Base-by-base conservation (phyloP, 2,329 filamentous ascomycete genomes). In the Calonectria naviculata region DNA sequence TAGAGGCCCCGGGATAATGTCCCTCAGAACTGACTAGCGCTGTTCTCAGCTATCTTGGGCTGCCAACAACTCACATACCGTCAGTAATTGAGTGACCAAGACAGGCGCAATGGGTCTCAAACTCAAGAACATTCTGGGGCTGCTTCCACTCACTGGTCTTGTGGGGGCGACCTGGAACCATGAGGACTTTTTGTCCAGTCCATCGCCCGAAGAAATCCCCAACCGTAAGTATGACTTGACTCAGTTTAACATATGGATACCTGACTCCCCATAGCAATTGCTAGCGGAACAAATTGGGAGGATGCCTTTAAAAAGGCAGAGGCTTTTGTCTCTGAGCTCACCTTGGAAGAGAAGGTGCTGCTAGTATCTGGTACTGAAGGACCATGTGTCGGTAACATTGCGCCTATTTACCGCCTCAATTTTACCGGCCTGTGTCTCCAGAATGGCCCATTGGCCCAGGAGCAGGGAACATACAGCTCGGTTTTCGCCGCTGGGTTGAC, bases 401-500 rank as follows among this genome's bases (percentile, higher is more conserved):
- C 65, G 5, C 73, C 73, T 34, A 70, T 74, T 21, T 64, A 58
- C 3, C 66, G 73, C 1, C 61, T 74, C 7, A 68, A 70, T 36
- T 73, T 71, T 26, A 67, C 28, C 5, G 73, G 69, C 8, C 61
- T 71, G 17, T 73, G 71, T 44, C 70, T 71, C n/a, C 69, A 74
- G 24, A 65, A 74, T 49, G 69, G 72, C 2, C 72, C 70, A 36
- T 44, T 61, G 24, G 34, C 34, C 7, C 34, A 41, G 15, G 36
- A 42, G 9, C 56, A 61, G 34, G 56, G 36, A 61, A 61, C 56
- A 7, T 61, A 61, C 26, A 42, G 36, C 36, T 41, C 36, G 5
- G 56, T 61, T 5, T 88, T 86, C 61, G 83, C 86, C 0, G 85
- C 86, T 5, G 87, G 83, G 13, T 77, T 88, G 12, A 86, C 88